Percentiles rank a stretch among this genome's conserved stretches.
Evolutionary conservation across 2,329 filamentous ascomycete genomes (phyloP).

Genomic region (Apiospora rasikravindrae): DNA sequence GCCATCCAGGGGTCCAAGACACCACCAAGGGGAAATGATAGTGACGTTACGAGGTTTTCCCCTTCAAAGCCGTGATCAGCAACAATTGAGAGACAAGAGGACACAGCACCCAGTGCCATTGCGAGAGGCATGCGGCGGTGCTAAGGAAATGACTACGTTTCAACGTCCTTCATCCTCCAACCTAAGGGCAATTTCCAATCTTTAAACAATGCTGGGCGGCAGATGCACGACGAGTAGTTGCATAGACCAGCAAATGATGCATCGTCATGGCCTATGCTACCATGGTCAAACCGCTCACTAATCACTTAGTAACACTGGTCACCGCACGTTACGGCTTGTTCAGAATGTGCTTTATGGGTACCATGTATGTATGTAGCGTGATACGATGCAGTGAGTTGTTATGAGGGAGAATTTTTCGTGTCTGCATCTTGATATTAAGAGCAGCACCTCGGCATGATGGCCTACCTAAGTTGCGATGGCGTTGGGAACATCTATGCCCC

Average conservation of each 20-base stretch:
- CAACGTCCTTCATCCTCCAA: slow-evolving; percentile 4
- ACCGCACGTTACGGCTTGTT: neutral
- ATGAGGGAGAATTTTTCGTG: neutral
- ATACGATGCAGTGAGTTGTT: neutral
- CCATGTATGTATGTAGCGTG: neutral
- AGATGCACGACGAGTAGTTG: neutral
- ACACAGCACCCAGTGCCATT: neutral
- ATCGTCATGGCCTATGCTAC: slow-evolving; percentile 1
- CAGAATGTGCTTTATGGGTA: neutral
- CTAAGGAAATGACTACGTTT: slow-evolving; percentile 14
- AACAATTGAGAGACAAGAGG: neutral
- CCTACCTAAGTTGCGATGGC: neutral
- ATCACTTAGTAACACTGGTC: neutral
- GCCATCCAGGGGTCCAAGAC: slow-evolving; percentile 8
- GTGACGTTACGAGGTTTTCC: neutral
- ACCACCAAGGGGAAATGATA: neutral
- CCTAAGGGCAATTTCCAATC: neutral
- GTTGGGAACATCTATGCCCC: neutral
- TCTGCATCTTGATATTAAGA: neutral
- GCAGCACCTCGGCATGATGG: neutral
- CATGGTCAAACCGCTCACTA: neutral
- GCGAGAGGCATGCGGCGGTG: neutral
- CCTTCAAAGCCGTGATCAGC: neutral
- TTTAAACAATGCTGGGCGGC: neutral
- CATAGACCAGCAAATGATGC: slow-evolving; percentile 7